These are phyloP conservation scores for Penicillium sp. DNA, from an alignment of 2,329 filamentous ascomycete species.

Conservation along the genomic window DNA sequence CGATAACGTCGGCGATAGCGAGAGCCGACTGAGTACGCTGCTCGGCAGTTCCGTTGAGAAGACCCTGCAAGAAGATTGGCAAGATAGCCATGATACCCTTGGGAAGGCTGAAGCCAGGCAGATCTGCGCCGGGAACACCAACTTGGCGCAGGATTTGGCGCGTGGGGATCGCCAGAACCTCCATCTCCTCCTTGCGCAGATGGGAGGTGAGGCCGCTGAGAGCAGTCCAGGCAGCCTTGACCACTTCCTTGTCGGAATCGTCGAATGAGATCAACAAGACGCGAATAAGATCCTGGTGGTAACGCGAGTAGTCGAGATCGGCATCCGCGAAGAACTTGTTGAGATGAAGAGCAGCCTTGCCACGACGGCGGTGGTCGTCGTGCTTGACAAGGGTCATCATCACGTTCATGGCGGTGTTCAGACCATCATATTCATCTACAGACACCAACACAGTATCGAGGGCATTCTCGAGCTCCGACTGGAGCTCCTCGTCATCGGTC, in stretches of 20 bases:
- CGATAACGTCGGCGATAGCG: conserved; percentile 93
- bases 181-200: conserved; percentile 97
- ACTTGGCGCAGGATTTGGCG: conserved; percentile 84
- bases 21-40: conserved; percentile 90
- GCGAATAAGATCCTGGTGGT: conserved; percentile 93
- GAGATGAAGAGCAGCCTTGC: conserved; percentile 76
- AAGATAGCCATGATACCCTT: conserved; percentile 97
- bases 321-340: conserved; percentile 82
- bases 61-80: conserved; percentile 94
- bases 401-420: conserved; percentile 94
- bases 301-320: conserved; percentile 87
- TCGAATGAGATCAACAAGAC: conserved; percentile 90
- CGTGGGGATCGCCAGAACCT: conserved; percentile 83
- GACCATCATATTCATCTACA: conserved; percentile 92
- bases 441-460: conserved; percentile 90
- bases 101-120: conserved; percentile 85
- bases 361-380: conserved; percentile 84
- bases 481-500: conserved; percentile 73
- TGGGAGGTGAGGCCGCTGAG: conserved; percentile 85
- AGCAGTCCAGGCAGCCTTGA: conserved; percentile 87
- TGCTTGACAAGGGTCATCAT: conserved; percentile 87
- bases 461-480: conserved; percentile 72
- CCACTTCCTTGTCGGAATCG: conserved; percentile 78
- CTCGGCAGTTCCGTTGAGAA: conserved; percentile 94
- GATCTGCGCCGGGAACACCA: conserved; percentile 79